Evolutionary conservation across 2,329 filamentous ascomycete species (phyloP), one percentile per base, ranked within the genome.

Genomic region (Calonectria naviculata): DNA sequence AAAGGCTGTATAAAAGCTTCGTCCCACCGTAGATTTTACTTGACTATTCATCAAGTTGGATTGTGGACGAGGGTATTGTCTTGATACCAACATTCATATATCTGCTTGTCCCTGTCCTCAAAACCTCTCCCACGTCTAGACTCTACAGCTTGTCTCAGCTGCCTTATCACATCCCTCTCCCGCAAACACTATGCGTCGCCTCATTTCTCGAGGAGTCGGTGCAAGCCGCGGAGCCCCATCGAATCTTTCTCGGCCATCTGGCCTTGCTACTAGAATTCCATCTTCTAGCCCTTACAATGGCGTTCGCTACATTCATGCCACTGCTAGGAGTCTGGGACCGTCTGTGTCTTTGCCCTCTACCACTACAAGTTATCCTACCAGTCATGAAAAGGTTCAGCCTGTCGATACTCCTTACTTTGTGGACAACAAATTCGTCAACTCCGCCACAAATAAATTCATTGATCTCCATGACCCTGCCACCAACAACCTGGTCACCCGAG

Each of bases 381-480:
- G 87, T 28, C 94, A 97, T 85, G 92, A 93, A 65, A 91, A 91
- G 84, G 91, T 95, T 77, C 79, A 89, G 75, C 83, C 89, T 70
- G 91, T 93, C 38, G 90, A 95, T 81, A 96, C 94, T 17, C 92
- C 91, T 29, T 95, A 93, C 86, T 97, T 96, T 82, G 81, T 97
- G 76, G 90, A 97, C 87, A 97, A 97, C 85, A 85, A 93, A 81
- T 95, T 96, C 81, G 85, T 92, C 65, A 84, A 88, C 60, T 95
- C 93, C n/a, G 84, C 88, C 78, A 87, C 94, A 34, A 88, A 90
- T 70, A 87, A 92, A 84, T 94, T 92, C 88, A 95, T 96, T 81
- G 93, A 95, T 79, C 86, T 97, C 74, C 87, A 94, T 83, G 94
- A 97, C 84, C 94, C 94, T n/a, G 94, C 94, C 60, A 96, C 94